These are phyloP conservation scores for Rhizopus arrhizus DNA, from an alignment of 371 early-diverging fungal species.

Conservation along the genomic window DNA sequence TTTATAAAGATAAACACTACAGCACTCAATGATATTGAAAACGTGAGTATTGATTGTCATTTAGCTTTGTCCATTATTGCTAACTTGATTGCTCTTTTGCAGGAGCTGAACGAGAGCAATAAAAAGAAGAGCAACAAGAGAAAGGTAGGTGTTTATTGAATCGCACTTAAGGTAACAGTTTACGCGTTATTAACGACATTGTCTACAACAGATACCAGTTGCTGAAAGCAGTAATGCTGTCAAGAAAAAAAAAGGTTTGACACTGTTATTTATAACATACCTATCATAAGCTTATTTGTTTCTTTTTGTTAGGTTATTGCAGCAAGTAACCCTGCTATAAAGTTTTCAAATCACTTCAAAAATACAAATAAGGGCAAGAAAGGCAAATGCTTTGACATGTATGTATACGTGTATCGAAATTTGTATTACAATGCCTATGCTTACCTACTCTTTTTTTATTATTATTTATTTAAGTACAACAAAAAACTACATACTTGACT, in stretches of 20 bases:
- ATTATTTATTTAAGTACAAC: slow-evolving; percentile 17
- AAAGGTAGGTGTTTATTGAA: slow-evolving; percentile 12
- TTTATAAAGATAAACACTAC: slow-evolving; percentile 9
- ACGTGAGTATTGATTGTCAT: slow-evolving; percentile 13
- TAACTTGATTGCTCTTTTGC: slow-evolving; percentile 15
- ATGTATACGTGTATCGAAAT: slow-evolving; percentile 11
- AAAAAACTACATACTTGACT: slow-evolving; percentile 16
- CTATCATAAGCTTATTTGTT: slow-evolving; percentile 13
- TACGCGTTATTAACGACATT: slow-evolving; percentile 14
- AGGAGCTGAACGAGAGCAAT: slow-evolving; percentile 11
- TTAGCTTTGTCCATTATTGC: slow-evolving; percentile 16
- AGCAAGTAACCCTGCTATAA: slow-evolving; percentile 5
- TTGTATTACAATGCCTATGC: slow-evolving; percentile 13
- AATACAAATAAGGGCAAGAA: slow-evolving; percentile 15
- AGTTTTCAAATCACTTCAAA: slow-evolving; percentile 2
- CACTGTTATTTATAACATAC: slow-evolving; percentile 6
- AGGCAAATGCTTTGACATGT: slow-evolving; percentile 12
- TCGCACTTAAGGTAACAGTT: slow-evolving; percentile 10
- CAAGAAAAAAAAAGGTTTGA: slow-evolving; percentile 10
- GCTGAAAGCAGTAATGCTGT: slow-evolving; percentile 2
- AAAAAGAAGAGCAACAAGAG: slow-evolving; percentile 10
- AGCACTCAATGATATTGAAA: slow-evolving; percentile 15
- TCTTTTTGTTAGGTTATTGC: slow-evolving; percentile 12
- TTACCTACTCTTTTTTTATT: slow-evolving; percentile 12
- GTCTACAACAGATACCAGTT: slow-evolving; percentile 11